Conservation (phyloP, 2,329 filamentous ascomycete genomes). For the Ophiostoma montium region DNA sequence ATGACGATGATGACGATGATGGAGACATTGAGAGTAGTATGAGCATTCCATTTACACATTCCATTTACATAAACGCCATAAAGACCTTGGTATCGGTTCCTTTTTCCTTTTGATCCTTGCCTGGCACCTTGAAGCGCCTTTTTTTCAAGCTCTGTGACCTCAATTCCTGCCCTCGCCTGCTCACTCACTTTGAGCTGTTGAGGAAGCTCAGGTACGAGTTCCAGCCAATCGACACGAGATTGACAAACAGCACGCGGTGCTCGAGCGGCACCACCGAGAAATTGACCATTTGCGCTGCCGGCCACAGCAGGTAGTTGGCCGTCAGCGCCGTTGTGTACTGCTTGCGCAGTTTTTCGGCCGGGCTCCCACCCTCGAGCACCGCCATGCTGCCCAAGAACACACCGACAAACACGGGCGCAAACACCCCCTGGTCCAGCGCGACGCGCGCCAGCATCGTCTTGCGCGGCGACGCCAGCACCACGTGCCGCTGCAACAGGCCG, state of each 20-base stretch:
- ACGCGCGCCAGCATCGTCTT: conserved; percentile 66
- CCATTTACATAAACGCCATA: too few relatives aligned
- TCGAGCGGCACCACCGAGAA: conserved; percentile 78
- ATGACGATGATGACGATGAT: too few relatives aligned
- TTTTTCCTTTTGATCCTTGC: too few relatives aligned
- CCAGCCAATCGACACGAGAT: conserved; percentile 58
- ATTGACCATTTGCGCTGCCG: conserved; percentile 69
- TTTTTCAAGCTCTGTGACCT: too few relatives aligned
- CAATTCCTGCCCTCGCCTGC: too few relatives aligned
- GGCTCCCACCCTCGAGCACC: conserved; percentile 52
- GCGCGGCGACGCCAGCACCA: conserved; percentile 50
- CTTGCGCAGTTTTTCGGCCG: conserved; percentile 52
- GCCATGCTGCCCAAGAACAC: conserved; percentile 78
- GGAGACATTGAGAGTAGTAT: too few relatives aligned
- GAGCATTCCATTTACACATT: too few relatives aligned
- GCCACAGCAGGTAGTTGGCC: conserved; percentile 85
- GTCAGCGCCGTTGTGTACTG: conserved; percentile 59
- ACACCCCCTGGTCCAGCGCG: conserved; percentile 64
- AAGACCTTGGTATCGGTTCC: too few relatives aligned
- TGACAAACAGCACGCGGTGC: conserved; percentile 74
- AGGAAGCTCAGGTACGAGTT: conserved; percentile 51
- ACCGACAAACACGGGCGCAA: conserved; percentile 71
- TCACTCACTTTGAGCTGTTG: conserved; percentile 33
- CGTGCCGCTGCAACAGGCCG: conserved; percentile 56
- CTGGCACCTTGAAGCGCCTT: too few relatives aligned